Base-by-base conservation (phyloP, 306 rosid genomes). In the Dicorynia guianensis region DNA sequence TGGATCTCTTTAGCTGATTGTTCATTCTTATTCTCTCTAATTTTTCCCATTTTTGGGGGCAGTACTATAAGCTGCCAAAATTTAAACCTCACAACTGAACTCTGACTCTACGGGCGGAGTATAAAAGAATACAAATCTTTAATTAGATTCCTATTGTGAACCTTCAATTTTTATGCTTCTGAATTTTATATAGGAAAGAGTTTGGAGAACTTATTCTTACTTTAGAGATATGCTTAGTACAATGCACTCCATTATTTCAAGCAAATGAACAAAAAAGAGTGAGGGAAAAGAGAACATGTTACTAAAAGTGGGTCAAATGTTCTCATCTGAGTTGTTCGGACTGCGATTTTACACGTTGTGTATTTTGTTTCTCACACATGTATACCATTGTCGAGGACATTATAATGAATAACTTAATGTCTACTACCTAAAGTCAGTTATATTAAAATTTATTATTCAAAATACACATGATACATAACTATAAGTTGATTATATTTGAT, bases 301-400 rank as follows among this genome's bases (percentile, higher is more conserved):
- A 39, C 38, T 19, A 40, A 17, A 43, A 43, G 19, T 64, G 52
- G 20, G 70, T 65, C 70, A 65, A 64, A 44, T 65, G 70, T 44
- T 65, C 38, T 65, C 12, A 36, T 6, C 8, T 44, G 5, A 43
- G 44, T 52, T 65, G 20, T 65, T 25, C 2, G 30, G 40, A 20
- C 70, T 44, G 44, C n/a, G n/a, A 53, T 44, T 65, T 43, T 19
- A 6, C 7, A 12, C 44, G 19, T 44, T 19, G 40, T 65, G 46
- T 20, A 6, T 44, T 7, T 43, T 44, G 54, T 25, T 20, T 65
- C 38, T 65, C 70, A 44, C 70, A 20, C 40, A 43, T 44, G 40
- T 25, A 25, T 25, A 25, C 2, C 30, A 25, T 25, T 25, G 30
- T 25, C 2, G 30, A 25, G 30, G 30, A 25, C 2, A 25, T 25